A percentile compares a stretch with the other conserved stretches of the same genome.
These are phyloP conservation scores for Ceratocystis harringtonii DNA, from an alignment of 2,329 filamentous ascomycete species.

Conservation along the genomic window DNA sequence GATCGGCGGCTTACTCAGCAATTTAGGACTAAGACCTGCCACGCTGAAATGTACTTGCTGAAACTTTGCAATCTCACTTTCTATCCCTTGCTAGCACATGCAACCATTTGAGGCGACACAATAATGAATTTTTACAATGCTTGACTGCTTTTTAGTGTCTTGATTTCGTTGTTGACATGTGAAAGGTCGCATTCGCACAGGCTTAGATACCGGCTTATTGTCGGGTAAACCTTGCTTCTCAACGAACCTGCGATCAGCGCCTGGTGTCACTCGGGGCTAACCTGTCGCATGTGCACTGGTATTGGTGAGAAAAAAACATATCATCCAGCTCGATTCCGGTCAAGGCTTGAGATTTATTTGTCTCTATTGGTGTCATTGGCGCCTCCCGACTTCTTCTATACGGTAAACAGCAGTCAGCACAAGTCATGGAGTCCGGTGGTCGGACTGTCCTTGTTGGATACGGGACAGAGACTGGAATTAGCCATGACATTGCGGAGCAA, in stretches of 20 bases:
- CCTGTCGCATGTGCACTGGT: background rate
- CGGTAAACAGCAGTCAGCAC: background rate
- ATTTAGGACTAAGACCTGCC: too few relatives aligned
- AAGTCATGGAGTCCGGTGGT: background rate
- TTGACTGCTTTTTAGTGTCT: background rate
- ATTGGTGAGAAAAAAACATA: background rate
- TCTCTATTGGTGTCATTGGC: background rate
- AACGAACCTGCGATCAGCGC: background rate
- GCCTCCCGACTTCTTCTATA: background rate
- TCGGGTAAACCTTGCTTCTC: background rate
- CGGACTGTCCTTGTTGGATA: conserved; percentile 58
- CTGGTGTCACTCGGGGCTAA: background rate
- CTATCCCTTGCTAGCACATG: background rate
- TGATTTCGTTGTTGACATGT: background rate
- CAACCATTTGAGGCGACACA: background rate
- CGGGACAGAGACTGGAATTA: conserved; percentile 88
- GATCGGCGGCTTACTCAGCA: background rate
- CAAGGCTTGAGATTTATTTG: background rate
- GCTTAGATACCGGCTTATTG: background rate
- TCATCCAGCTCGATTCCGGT: too few relatives aligned
- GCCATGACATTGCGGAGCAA: conserved; percentile 80
- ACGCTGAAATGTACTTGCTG: too few relatives aligned
- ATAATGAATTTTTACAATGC: background rate
- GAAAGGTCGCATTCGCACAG: background rate
- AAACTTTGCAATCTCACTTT: too few relatives aligned